Evolutionary conservation across 495 filamentous ascomycete genomes (phyloP), one percentile per base, ranked within the genome.

Genomic region (Cercophora newfieldiana): DNA sequence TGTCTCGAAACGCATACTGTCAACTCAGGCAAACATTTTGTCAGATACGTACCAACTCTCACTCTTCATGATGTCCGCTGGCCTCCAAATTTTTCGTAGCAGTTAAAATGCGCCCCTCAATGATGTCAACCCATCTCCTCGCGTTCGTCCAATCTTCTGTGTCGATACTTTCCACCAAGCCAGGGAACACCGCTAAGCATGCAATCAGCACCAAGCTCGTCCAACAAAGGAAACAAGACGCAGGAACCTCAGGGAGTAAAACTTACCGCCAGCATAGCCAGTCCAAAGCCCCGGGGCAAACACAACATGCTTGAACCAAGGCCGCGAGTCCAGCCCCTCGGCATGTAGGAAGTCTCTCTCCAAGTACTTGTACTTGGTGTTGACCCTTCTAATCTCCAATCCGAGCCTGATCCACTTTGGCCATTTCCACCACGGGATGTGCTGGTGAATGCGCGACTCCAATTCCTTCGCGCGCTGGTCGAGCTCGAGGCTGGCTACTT

Each of bases 241-340:
- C n/a, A 24, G 28, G 24, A 37, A 16, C 24, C 59, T n/a, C n/a
- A n/a, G n/a, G n/a, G n/a, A n/a, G n/a, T n/a, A n/a, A n/a, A n/a
- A 75, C 75, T 61, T 69, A 83, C 90, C 78, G 1, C 92, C 93
- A 0, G 92, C 80, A 77, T 97, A 97, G 7, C 93, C 93, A 0
- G 92, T 96, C 92, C 92, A 97, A 48, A 92, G 70, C 1, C 93
- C 87, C 25, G 95, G 95, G 0, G 90, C 93, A 75, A 93, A 96
- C 49, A 99, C 80, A 51, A 97, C 86, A 77, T 99, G 96, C 77
- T 96, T 97, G 78, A 94, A 99, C 84, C 96, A 96, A 44, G 89
- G 85, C 65, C 95, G 83, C 33, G 90, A 89, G 59, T 94, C 93
- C 77, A 96, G 81, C 25, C 94, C 93, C 37, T 84, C 77, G 56